Conservation (phyloP, 345 rosid genomes). For the Carallia brachiata region DNA sequence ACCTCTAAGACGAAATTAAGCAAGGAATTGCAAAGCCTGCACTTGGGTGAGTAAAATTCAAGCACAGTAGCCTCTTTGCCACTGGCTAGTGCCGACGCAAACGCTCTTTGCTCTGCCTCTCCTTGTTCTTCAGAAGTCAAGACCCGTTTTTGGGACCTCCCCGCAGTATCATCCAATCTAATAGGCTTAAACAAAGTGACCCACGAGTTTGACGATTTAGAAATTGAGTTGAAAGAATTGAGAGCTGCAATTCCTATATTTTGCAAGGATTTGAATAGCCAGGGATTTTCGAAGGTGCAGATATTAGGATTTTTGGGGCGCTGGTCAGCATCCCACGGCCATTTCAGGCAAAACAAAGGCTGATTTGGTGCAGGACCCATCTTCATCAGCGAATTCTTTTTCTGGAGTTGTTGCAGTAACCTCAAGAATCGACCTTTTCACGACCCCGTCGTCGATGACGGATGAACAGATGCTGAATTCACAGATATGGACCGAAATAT, state of each 20-base stretch:
- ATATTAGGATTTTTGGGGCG: slow-evolving; percentile 32
- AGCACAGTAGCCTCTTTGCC: slow-evolving; percentile 74
- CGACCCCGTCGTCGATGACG: too few species aligned
- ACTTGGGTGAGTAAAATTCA: slow-evolving; percentile 91
- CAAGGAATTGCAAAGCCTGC: slow-evolving; percentile 77
- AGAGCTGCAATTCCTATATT: slow-evolving; percentile 59
- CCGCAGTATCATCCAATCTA: slow-evolving; percentile 11
- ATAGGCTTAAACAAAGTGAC: slow-evolving; percentile 23
- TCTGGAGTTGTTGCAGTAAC: too few species aligned
- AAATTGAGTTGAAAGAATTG: slow-evolving; percentile 40
- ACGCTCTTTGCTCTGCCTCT: slow-evolving; percentile 85
- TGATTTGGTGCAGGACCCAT: slow-evolving; percentile 30
- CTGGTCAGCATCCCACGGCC: slow-evolving; percentile 68
- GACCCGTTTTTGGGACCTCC: slow-evolving; percentile 32
- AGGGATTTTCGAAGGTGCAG: slow-evolving; percentile 61
- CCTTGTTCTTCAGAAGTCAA: slow-evolving; percentile 65
- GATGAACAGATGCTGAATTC: too few species aligned
- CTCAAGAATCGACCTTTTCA: too few species aligned
- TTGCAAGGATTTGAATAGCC: slow-evolving; percentile 74
- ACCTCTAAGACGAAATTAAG: slow-evolving; percentile 63
- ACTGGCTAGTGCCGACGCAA: slow-evolving; percentile 74
- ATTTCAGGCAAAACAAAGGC: slow-evolving; percentile 62
- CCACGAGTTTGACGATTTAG: slow-evolving; percentile 36
- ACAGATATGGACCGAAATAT: too few species aligned
- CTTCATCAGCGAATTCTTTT: too few species aligned